phyloP scores from a whole-genome alignment of 1,284 basidiomycete genomes.

The Laetiporus sulphureus region DNA sequence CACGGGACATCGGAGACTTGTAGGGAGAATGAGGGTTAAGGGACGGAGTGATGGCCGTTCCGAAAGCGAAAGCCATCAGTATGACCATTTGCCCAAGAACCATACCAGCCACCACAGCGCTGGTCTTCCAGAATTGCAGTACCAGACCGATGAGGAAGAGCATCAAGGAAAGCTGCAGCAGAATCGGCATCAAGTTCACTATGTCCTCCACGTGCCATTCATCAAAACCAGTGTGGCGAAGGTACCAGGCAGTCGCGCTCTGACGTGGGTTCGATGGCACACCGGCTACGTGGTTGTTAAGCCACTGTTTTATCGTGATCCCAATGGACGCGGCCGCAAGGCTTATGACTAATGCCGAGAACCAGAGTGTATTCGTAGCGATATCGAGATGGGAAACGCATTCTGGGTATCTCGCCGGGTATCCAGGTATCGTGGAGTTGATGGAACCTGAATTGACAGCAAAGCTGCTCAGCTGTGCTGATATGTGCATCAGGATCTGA shows the following conservation, averaged over 20 bases:
- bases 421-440: neutral
- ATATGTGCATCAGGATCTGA: constrained; percentile 8
- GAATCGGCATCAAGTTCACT: constrained; percentile 6
- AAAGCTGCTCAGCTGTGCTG: neutral
- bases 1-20: constrained; percentile 3
- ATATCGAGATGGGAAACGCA: neutral
- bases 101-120: constrained; percentile 3
- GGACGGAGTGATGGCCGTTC: constrained; percentile 6
- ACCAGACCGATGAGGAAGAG: constrained; percentile 10
- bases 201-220: constrained; percentile 5
- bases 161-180: constrained; percentile 4
- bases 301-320: neutral
- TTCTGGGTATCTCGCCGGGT: neutral
- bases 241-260: neutral
- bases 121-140: constrained; percentile 4
- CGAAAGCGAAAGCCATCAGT: neutral
- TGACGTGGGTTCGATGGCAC: neutral
- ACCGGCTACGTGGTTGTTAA: neutral
- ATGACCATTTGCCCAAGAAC: constrained; percentile 4
- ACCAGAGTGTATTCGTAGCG: constrained; percentile 1
- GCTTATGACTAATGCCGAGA: neutral
- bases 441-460: neutral
- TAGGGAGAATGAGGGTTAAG: constrained; percentile 5
- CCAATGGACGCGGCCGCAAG: neutral
- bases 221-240: neutral